These are phyloP conservation scores for Botrytis aclada DNA, from an alignment of 2,329 filamentous ascomycete species.

Conservation along the genomic window DNA sequence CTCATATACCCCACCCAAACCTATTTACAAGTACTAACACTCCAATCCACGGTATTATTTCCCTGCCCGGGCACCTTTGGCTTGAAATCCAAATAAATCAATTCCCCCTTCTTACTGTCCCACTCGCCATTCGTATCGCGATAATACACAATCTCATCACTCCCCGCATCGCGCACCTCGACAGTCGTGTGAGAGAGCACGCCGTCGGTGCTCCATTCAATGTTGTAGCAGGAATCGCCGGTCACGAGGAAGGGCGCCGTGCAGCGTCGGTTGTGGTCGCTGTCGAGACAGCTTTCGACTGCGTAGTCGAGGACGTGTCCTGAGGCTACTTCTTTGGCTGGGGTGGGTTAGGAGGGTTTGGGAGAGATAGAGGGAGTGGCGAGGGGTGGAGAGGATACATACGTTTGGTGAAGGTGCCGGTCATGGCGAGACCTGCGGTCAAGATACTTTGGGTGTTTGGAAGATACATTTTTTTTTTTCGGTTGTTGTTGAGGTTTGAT, in stretches of 20 bases:
- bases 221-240: slow-evolving; percentile 41
- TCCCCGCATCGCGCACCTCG: slow-evolving; percentile 41
- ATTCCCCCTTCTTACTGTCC: slow-evolving; percentile 45
- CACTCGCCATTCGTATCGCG: slow-evolving; percentile 47
- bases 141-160: slow-evolving; percentile 45
- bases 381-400: slow-evolving; percentile 1
- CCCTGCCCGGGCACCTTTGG: slow-evolving; percentile 45
- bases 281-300: slow-evolving; percentile 43
- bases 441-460: slow-evolving; percentile 30
- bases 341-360: slow-evolving; percentile 19
- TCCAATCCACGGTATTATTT: slow-evolving; percentile 46
- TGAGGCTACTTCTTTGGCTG: slow-evolving; percentile 30
- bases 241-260: slow-evolving; percentile 42
- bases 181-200: slow-evolving; percentile 43
- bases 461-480: slow-evolving; percentile 30
- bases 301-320: slow-evolving; percentile 45
- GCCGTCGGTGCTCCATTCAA: slow-evolving; percentile 42
- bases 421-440: slow-evolving; percentile 29
- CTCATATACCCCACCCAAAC: not conserved
- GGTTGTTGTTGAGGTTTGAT: not conserved
- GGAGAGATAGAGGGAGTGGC: not conserved
- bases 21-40: slow-evolving; percentile 41
- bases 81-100: slow-evolving; percentile 47
- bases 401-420: slow-evolving; percentile 26
- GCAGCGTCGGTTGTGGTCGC: slow-evolving; percentile 37